Evolutionary conservation across 1,139 yeast species (phyloP).

Genomic region (Geotrichum reessii): DNA sequence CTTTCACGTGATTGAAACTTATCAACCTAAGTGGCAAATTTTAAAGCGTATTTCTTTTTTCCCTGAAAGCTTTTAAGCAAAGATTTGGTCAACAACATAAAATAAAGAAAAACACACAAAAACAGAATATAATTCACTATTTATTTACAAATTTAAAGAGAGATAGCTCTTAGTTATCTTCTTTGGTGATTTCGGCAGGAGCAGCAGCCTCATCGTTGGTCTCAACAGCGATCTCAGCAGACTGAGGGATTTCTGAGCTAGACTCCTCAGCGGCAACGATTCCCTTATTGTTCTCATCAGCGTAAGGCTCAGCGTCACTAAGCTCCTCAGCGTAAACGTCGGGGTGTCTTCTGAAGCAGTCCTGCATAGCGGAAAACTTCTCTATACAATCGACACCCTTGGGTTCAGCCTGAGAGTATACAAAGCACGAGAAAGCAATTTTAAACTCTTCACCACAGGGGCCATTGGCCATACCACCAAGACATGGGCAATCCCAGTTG

Average conservation of each 20-base stretch:
- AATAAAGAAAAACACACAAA: background rate
- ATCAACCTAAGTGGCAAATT: background rate
- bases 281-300: conserved; percentile 14
- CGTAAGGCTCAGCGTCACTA: conserved; percentile 34
- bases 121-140: background rate
- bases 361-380: conserved; percentile 87
- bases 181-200: background rate
- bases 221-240: conserved; percentile 1
- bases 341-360: conserved; percentile 89
- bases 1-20: background rate
- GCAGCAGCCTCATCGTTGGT: conserved; percentile 3
- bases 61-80: background rate
- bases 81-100: background rate
- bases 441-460: conserved; percentile 98
- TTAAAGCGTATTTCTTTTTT: background rate
- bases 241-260: background rate
- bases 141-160: background rate
- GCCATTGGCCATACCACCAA: conserved; percentile 98
- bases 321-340: conserved; percentile 92
- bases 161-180: background rate
- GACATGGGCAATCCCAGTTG: conserved; percentile 99
- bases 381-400: conserved; percentile 96
- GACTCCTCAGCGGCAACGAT: background rate
- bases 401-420: conserved; percentile 91
- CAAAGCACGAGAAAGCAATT: conserved; percentile 92